Conservation (phyloP, 441 rosid species). For the Erodium moschatum region DNA sequence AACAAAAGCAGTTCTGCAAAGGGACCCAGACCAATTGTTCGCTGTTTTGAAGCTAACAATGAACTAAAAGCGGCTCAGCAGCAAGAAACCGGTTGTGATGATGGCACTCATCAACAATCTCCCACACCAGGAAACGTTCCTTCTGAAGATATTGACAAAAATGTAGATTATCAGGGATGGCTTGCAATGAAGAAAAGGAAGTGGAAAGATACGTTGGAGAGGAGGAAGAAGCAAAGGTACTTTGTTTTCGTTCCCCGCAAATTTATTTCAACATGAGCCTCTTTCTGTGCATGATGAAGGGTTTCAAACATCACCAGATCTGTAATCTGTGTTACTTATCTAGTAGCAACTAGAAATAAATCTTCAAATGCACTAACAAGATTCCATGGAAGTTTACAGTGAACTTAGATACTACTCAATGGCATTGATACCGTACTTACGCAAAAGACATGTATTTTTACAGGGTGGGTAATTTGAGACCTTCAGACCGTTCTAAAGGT, state of each 20-base stretch:
- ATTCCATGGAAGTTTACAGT: not conserved
- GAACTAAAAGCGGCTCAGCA: slow-evolving; percentile 27
- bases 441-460: slow-evolving; percentile 24
- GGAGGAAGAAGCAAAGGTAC: slow-evolving; percentile 77
- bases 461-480: slow-evolving; percentile 55
- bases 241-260: slow-evolving; percentile 3
- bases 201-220: slow-evolving; percentile 61
- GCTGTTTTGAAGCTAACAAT: slow-evolving; percentile 41
- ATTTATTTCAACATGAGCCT: not conserved
- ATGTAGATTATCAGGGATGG: slow-evolving; percentile 88
- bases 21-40: slow-evolving; percentile 66
- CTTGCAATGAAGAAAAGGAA: slow-evolving; percentile 87
- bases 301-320: not conserved
- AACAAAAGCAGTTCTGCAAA: slow-evolving; percentile 38
- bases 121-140: slow-evolving; percentile 26
- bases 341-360: not conserved
- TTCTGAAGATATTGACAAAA: slow-evolving; percentile 54
- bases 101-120: slow-evolving; percentile 27
- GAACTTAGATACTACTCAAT: slow-evolving; percentile 9
- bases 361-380: not conserved
- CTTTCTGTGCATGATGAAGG: not conserved
- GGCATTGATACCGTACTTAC: slow-evolving; percentile 7
- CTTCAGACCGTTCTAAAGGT: slow-evolving; percentile 29
- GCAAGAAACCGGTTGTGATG: slow-evolving; percentile 23
- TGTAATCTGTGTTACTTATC: not conserved